These are phyloP conservation scores for Penicillium sp. DNA, from an alignment of 2,329 filamentous ascomycete genomes.

Conservation along the genomic window DNA sequence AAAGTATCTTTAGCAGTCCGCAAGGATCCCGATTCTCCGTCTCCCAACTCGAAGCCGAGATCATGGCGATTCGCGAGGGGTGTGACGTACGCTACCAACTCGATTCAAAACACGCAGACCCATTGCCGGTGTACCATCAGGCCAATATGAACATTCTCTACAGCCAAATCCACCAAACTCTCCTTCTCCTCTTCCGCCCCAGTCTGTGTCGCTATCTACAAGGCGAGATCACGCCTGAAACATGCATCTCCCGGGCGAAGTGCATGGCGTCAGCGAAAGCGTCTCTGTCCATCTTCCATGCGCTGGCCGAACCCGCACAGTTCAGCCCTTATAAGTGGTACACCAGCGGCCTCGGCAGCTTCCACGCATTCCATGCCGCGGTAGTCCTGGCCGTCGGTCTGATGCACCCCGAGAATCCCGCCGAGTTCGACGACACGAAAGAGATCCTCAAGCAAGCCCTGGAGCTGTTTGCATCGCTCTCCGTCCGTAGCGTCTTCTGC, in stretches of 20 bases:
- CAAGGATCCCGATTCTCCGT: constrained; percentile 22
- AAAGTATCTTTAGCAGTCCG: constrained; percentile 32
- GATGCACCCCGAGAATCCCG: constrained; percentile 27
- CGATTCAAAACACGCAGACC: constrained; percentile 22
- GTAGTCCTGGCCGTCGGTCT: constrained; percentile 32
- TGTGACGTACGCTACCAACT: constrained; percentile 32
- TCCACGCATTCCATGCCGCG: constrained; percentile 43
- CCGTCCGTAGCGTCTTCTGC: constrained; percentile 37
- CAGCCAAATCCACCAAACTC: constrained; percentile 40
- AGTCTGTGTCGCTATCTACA: constrained; percentile 33
- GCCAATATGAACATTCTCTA: constrained; percentile 44
- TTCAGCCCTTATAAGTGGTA: constrained; percentile 43
- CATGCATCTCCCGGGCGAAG: constrained; percentile 28
- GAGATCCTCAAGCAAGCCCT: constrained; percentile 29
- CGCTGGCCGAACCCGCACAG: constrained; percentile 29
- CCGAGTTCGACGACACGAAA: constrained; percentile 32
- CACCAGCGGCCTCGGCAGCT: constrained; percentile 39
- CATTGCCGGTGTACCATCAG: constrained; percentile 35
- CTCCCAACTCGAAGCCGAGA: constrained; percentile 31
- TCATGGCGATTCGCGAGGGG: constrained; percentile 30
- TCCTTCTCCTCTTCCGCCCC: constrained; percentile 39
- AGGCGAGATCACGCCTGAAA: constrained; percentile 32
- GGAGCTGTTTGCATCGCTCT: constrained; percentile 34
- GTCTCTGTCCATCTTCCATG: constrained; percentile 35
- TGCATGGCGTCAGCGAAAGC: constrained; percentile 36